Conservation (phyloP, 331 rosid species). For the Quercus phellos region DNA sequence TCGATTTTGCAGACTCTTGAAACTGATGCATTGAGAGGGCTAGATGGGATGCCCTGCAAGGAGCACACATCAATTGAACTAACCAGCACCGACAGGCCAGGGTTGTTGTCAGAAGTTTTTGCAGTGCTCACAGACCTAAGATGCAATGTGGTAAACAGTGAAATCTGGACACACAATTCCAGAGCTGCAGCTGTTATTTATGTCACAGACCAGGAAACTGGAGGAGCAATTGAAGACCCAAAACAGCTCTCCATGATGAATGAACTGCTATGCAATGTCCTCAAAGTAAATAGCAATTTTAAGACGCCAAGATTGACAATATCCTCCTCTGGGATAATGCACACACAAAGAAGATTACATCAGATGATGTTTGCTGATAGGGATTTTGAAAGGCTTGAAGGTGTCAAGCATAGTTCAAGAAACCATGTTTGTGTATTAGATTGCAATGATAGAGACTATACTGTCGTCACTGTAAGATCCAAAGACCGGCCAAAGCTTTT, state of each 20-base stretch:
- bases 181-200: conserved; percentile 90
- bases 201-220: conserved; percentile 62
- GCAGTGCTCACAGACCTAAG: conserved; percentile 91
- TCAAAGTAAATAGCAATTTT: conserved; percentile 60
- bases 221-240: conserved; percentile 63
- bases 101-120: conserved; percentile 85
- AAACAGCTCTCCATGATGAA: conserved; percentile 54
- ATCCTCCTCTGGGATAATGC: conserved; percentile 64
- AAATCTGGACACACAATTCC: conserved; percentile 87
- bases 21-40: conserved; percentile 63
- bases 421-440: conserved; percentile 65
- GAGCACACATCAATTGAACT: conserved; percentile 92
- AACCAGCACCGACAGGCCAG: conserved; percentile 85
- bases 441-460: conserved; percentile 79
- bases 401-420: conserved; percentile 39
- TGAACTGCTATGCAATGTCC: conserved; percentile 78
- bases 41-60: conserved; percentile 75
- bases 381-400: conserved; percentile 70
- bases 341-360: conserved; percentile 81
- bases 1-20: conserved; percentile 68
- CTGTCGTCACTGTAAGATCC: conserved; percentile 69
- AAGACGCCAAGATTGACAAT: conserved; percentile 67
- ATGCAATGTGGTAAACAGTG: conserved; percentile 83
- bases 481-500: conserved; percentile 83
- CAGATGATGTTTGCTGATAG: conserved; percentile 94